Evolutionary conservation across 257 asterid species (phyloP).

Genomic region (Lycium ferocissimum): DNA sequence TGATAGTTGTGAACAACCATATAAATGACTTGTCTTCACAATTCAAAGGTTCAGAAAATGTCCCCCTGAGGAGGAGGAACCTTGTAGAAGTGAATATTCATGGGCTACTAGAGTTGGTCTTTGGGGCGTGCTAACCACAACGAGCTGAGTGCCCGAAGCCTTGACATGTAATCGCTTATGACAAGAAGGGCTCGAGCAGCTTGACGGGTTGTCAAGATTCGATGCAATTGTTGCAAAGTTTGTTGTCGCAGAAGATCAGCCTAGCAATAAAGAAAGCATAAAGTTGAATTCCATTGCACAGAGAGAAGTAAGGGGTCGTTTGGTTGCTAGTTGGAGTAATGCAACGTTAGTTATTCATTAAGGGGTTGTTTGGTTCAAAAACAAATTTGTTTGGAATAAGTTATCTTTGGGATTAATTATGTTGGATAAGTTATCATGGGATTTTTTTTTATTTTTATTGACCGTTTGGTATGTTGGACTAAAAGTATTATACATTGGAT

Average conservation of each 20-base stretch:
- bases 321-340: too few relatives aligned
- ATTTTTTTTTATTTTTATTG: too few relatives aligned
- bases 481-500: too few relatives aligned
- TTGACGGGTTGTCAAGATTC: constrained; percentile 89
- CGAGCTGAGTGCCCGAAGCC: constrained; percentile 81
- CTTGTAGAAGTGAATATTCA: not conserved
- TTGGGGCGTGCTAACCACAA: constrained; percentile 89
- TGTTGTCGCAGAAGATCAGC: constrained; percentile 90
- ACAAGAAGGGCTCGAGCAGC: constrained; percentile 94
- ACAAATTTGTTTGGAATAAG: too few relatives aligned
- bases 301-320: not conserved
- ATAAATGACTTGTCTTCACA: constrained; percentile 1
- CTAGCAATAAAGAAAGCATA: constrained; percentile 37
- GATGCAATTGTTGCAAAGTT: constrained; percentile 82
- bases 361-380: too few relatives aligned
- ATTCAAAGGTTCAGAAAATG: not conserved
- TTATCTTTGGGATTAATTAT: too few relatives aligned
- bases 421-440: too few relatives aligned
- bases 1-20: constrained; percentile 11
- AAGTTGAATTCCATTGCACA: not conserved
- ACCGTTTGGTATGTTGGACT: too few relatives aligned
- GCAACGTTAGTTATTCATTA: too few relatives aligned
- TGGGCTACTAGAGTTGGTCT: constrained; percentile 36
- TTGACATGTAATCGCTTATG: constrained; percentile 76
- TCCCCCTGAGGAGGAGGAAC: not conserved